Percentiles rank a stretch among this genome's conserved stretches.
Evolutionary conservation across 2,329 filamentous ascomycete species (phyloP).

Genomic region (Fusarium buxicola): DNA sequence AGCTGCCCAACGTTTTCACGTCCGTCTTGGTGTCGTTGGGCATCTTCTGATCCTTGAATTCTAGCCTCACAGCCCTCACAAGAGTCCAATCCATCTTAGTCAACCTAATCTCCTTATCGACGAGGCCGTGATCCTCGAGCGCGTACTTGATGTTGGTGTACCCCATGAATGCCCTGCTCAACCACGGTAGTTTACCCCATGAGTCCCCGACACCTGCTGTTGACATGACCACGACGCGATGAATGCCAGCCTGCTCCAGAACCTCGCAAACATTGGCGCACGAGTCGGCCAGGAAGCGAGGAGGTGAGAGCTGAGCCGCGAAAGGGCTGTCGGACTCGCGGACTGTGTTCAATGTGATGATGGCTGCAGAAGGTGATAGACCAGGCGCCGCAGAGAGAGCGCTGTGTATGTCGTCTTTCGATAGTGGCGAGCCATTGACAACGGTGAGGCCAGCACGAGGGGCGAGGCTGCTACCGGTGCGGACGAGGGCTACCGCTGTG

Average conservation of each 20-base stretch:
- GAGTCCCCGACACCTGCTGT: constrained; percentile 55
- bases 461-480: constrained; percentile 38
- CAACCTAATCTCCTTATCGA: constrained; percentile 52
- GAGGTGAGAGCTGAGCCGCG: constrained; percentile 52
- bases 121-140: constrained; percentile 51
- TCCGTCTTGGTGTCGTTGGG: constrained; percentile 8
- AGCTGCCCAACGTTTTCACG: constrained; percentile 46
- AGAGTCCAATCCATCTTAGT: constrained; percentile 53
- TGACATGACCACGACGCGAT: constrained; percentile 54
- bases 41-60: constrained; percentile 46
- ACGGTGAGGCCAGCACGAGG: constrained; percentile 47
- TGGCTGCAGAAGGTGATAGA: constrained; percentile 47
- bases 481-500: constrained; percentile 54
- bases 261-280: constrained; percentile 51
- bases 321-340: constrained; percentile 56
- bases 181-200: constrained; percentile 49
- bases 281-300: constrained; percentile 54
- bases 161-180: constrained; percentile 52
- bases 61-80: constrained; percentile 49
- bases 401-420: constrained; percentile 48
- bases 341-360: constrained; percentile 55
- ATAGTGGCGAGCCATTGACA: constrained; percentile 51
- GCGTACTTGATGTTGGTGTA: constrained; percentile 56
- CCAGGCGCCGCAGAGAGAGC: constrained; percentile 39
- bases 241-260: constrained; percentile 47